phyloP scores from a whole-genome alignment of 2,329 filamentous ascomycete genomes.

The Arthrobotrys sinensis region DNA sequence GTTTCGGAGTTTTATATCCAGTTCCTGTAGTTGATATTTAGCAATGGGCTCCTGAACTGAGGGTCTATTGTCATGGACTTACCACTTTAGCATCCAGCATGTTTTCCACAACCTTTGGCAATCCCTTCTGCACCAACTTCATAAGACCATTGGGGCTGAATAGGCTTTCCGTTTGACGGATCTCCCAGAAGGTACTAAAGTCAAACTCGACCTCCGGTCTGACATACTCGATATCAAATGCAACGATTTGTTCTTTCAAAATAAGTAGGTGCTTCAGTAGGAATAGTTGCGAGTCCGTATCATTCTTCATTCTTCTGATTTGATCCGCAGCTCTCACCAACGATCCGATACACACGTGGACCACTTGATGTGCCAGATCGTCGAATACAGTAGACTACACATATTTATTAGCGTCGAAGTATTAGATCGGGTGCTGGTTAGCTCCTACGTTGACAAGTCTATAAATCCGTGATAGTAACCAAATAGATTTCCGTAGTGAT shows the following conservation, averaged over 20 bases:
- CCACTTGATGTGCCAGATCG: slow-evolving; percentile 83
- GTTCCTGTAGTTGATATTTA: slow-evolving; percentile 66
- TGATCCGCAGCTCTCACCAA: slow-evolving; percentile 82
- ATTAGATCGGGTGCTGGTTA: not conserved
- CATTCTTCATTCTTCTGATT: slow-evolving; percentile 73
- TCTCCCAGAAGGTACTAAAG: slow-evolving; percentile 80
- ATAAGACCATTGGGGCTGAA: slow-evolving; percentile 78
- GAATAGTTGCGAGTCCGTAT: slow-evolving; percentile 87
- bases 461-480: slow-evolving; percentile 79
- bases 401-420: slow-evolving; percentile 59
- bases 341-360: slow-evolving; percentile 89
- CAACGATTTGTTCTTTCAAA: slow-evolving; percentile 94
- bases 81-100: slow-evolving; percentile 80
- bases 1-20: slow-evolving; percentile 75
- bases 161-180: slow-evolving; percentile 76
- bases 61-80: not conserved
- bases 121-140: slow-evolving; percentile 73
- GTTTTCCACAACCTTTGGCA: slow-evolving; percentile 78
- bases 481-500: slow-evolving; percentile 77
- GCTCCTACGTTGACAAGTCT: slow-evolving; percentile 76
- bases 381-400: slow-evolving; percentile 77
- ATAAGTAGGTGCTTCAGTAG: slow-evolving; percentile 94
- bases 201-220: slow-evolving; percentile 77
- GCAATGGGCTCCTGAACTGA: not conserved
- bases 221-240: slow-evolving; percentile 89